Conservation (phyloP, 495 filamentous ascomycete genomes). For the Penicillium daleae region DNA sequence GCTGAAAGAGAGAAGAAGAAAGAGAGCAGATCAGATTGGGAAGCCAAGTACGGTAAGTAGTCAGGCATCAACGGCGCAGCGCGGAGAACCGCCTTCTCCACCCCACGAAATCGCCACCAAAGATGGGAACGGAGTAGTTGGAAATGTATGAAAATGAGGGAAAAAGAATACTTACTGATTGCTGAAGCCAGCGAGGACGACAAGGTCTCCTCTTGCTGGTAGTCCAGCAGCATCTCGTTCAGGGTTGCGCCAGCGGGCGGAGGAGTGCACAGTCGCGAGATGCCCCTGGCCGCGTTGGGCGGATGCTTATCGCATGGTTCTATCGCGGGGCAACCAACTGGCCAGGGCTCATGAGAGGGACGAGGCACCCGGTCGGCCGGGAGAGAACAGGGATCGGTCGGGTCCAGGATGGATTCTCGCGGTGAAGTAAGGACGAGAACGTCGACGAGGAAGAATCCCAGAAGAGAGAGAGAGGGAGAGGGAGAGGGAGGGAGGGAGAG, state of each 20-base stretch:
- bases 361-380: constrained; percentile 24
- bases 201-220: constrained; percentile 38
- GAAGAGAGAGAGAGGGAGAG: not conserved
- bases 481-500: not conserved
- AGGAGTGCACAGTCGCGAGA: constrained; percentile 31
- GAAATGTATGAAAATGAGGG: constrained; percentile 6
- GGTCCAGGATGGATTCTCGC: constrained; percentile 27
- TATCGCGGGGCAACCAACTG: constrained; percentile 29
- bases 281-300: constrained; percentile 27
- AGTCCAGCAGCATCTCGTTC: constrained; percentile 48
- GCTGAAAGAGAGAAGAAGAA: constrained; percentile 22
- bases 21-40: constrained; percentile 28
- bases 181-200: constrained; percentile 37
- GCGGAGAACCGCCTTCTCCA: constrained; percentile 8
- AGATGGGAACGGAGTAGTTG: not conserved
- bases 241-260: constrained; percentile 22
- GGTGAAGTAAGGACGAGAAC: not conserved
- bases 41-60: constrained; percentile 11
- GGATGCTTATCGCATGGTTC: constrained; percentile 39
- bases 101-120: constrained; percentile 12
- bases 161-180: constrained; percentile 40
- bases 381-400: constrained; percentile 4
- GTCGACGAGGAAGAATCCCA: not conserved
- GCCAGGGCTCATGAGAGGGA: constrained; percentile 16
- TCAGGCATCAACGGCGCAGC: constrained; percentile 19